These are phyloP conservation scores for Asterophora lycoperdoides DNA, from an alignment of 768 basidiomycete genomes.

Conservation along the genomic window DNA sequence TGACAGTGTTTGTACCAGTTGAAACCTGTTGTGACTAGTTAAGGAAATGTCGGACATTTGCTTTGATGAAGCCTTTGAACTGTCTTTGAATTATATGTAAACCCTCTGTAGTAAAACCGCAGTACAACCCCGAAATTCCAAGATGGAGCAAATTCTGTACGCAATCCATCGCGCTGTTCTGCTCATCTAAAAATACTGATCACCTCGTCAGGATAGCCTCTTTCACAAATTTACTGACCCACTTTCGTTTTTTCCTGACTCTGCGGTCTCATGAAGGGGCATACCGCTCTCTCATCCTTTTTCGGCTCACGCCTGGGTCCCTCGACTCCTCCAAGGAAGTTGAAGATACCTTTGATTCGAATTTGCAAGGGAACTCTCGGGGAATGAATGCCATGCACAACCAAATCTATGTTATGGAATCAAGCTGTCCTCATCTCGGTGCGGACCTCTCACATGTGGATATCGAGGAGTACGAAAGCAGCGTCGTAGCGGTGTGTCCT, in stretches of 20 bases:
- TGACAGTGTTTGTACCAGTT: too few relatives aligned
- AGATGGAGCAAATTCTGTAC: not conserved
- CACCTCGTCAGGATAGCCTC: constrained; percentile 37
- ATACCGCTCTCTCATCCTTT: constrained; percentile 63
- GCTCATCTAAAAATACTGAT: not conserved
- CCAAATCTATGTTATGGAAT: constrained; percentile 77
- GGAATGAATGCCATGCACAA: constrained; percentile 17
- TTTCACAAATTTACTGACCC: constrained; percentile 40
- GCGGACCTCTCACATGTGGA: constrained; percentile 79
- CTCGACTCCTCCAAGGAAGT: not conserved
- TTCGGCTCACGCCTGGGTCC: constrained; percentile 47
- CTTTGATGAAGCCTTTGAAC: too few relatives aligned
- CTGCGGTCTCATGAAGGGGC: constrained; percentile 53
- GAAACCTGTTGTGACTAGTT: too few relatives aligned
- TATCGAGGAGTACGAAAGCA: constrained; percentile 62
- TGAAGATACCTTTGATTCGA: not conserved
- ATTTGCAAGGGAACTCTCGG: too few relatives aligned
- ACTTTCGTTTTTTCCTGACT: constrained; percentile 57
- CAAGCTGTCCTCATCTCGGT: constrained; percentile 75
- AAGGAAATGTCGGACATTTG: too few relatives aligned
- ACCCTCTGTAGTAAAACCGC: too few relatives aligned
- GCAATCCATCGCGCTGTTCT: not conserved
- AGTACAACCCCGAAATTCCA: not conserved
- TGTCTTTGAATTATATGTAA: not conserved
- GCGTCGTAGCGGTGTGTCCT: constrained; percentile 65